These are phyloP conservation scores for Daldinia loculata DNA, from an alignment of 495 filamentous ascomycete species.

Conservation along the genomic window DNA sequence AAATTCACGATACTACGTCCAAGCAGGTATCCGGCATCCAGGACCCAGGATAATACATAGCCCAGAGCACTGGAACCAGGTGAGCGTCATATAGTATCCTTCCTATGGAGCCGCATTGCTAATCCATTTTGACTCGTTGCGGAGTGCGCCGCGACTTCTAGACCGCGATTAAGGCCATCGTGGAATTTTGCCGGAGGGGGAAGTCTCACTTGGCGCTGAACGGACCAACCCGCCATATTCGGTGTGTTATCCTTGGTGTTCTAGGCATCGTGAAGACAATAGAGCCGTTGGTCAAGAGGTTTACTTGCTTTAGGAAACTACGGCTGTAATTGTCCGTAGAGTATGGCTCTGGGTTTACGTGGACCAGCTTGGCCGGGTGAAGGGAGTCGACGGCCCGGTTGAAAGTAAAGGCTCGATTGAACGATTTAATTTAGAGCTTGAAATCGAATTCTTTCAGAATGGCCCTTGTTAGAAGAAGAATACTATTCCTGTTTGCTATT, in stretches of 20 bases:
- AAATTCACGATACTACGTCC: constrained; percentile 18
- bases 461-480: not conserved
- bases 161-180: not conserved
- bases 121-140: not conserved
- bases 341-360: not conserved
- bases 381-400: not conserved
- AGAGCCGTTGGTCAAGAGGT: not conserved
- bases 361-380: not conserved
- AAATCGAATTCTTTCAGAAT: not conserved
- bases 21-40: not conserved
- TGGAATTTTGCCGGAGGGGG: constrained; percentile 17
- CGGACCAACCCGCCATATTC: not conserved
- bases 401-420: not conserved
- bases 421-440: not conserved
- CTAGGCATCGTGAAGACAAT: constrained; percentile 7
- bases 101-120: constrained; percentile 7
- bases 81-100: not conserved
- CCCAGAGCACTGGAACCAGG: not conserved
- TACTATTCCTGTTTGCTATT: not conserved
- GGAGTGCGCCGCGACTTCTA: constrained; percentile 5
- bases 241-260: constrained; percentile 3
- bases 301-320: constrained; percentile 10
- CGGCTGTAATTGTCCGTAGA: not conserved
- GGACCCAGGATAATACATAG: not conserved
- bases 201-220: constrained; percentile 14